Evolutionary conservation across 2,329 filamentous ascomycete species (phyloP), one percentile per base, ranked within the genome.

Genomic region (Daldinia sp.): DNA sequence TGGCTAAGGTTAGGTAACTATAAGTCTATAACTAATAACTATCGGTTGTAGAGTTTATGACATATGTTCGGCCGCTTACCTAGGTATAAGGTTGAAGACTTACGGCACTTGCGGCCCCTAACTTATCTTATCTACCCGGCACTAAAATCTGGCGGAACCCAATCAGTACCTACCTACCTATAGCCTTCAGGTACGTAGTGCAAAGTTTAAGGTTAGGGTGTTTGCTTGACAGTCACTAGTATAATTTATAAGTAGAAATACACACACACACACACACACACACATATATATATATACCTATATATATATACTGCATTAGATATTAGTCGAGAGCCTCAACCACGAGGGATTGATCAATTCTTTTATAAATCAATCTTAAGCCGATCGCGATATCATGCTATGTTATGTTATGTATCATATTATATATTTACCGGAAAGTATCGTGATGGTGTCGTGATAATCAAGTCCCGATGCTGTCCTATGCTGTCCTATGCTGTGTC

Each of bases 281-380:
- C n/a, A n/a, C n/a, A n/a, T n/a, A n/a, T 6, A 17, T 37, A 19
- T 37, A 34, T 34, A 34, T 15, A 35, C 8, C 13, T 35, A 23
- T 10, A 23, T 32, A 32, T 7, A 11, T 6, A 6, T 32, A 8
- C 10, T 17, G 19, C 43, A 30, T 25, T n/a, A 9, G 30, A 25
- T 53, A 11, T 10, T 6, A 43, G 30, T 47, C 19, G 32, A 54
- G 43, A 58, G 41, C 53, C 48, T 54, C 59, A 58, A 17, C 59
- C 35, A 61, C 37, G 34, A 50, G 41, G 15, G 3, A 35, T 43
- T 21, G n/a, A 54, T 50, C 23, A 50, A 29, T 9, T 15, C 15
- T 30, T n/a, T 49, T 29, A 53, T 19, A 17, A 15, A 15, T 15
- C 13, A 19, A 35, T 7, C 19, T 48, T 10, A 19, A 32, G 30